Base-by-base conservation (phyloP, 441 rosid species). In the Erodium texanum region DNA sequence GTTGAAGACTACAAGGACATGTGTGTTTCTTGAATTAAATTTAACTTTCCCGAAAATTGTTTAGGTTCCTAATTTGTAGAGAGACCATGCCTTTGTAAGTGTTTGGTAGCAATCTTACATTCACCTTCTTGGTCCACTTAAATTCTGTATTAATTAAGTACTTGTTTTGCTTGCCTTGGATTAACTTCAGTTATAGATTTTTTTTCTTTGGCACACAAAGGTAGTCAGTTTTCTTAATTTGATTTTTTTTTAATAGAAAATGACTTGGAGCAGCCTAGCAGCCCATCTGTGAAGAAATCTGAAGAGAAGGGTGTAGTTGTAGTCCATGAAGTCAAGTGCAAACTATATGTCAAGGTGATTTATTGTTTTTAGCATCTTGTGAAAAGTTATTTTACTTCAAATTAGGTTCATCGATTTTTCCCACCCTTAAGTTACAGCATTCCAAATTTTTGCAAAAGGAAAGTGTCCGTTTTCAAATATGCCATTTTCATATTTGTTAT, bases 301-400 rank as follows among this genome's bases (percentile, higher is more conserved):
- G 92, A 86, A 76, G 97, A 94, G 77, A 80, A 84, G 77, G 98
- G 97, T 66, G 75, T 87, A 64, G 72, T 81, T 67, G 81, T 86
- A 24, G 92, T 89, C 73, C 97, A 94, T 82, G 96, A 94, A 80
- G 91, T 91, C 74, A 94, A 94, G 80, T 91, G 97, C 87, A 94
- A 94, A 80, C 85, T 94, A 68, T 94, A 91, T 78, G 90, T 94
- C 27, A 94, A 89, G 96, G 99, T 91, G 81, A 4, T 27, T 27
- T 4, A 68, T 18, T 76, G 5, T 70, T 63, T 65, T 54, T 43
- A 43, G 24, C 63, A 73, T 34, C 19, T 29, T 45, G 48, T 68
- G n/a, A 8, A 27, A 71, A 14, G 36, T 43, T 59, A 18, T 22
- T 20, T 59, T 20, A 52, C 58, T 52, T 52, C 7, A 52, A 18